Percentiles rank a stretch among this genome's conserved stretches.
These are phyloP conservation scores for Taxillus chinensis DNA, from an alignment of 164 flowering plant species.

Conservation along the genomic window DNA sequence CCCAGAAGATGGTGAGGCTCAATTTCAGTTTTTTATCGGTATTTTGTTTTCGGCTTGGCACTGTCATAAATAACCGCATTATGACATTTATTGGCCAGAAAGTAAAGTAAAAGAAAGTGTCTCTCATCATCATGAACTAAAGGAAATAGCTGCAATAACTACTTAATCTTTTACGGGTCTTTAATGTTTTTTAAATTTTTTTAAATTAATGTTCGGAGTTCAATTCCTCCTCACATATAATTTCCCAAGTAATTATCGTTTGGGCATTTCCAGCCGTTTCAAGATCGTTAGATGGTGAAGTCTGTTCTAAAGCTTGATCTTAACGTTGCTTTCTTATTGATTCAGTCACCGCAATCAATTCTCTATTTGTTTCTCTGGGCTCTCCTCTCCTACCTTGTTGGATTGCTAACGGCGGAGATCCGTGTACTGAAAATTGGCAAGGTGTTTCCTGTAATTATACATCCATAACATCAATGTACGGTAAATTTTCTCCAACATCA, in stretches of 20 bases:
- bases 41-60: not conserved
- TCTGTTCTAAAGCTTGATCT: not conserved
- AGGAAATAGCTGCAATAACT: not conserved
- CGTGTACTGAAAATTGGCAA: constrained; percentile 75
- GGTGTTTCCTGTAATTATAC: constrained; percentile 57
- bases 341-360: constrained; percentile 68
- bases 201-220: too few species aligned
- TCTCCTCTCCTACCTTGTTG: constrained; percentile 59
- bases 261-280: too few species aligned
- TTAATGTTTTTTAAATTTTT: too few species aligned
- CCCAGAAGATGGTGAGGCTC: constrained; percentile 49
- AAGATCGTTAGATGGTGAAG: not conserved
- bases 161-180: too few species aligned
- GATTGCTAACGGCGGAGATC: constrained; percentile 73
- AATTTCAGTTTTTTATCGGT: not conserved
- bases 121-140: not conserved
- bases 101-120: not conserved
- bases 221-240: too few species aligned
- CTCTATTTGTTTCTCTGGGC: constrained; percentile 44
- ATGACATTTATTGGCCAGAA: not conserved
- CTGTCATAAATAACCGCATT: not conserved
- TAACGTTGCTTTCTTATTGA: constrained; percentile 9
- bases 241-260: too few species aligned
- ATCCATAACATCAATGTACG: constrained; percentile 58
- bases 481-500: not conserved